phyloP scores from a whole-genome alignment of 495 filamentous ascomycete genomes.

The Recurvomyces mirabilis region DNA sequence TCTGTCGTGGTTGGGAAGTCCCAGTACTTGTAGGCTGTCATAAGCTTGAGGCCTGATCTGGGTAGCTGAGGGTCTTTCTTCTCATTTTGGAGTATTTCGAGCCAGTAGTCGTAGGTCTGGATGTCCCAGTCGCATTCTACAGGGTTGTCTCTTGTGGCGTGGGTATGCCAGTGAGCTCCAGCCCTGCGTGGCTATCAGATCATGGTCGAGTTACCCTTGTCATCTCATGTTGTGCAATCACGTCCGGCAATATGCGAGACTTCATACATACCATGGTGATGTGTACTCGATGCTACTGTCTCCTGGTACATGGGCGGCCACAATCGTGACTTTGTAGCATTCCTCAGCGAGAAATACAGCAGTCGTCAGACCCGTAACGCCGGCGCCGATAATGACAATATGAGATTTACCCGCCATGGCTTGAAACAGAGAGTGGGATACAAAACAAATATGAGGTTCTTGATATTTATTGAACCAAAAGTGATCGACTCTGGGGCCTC shows the following conservation, averaged over 20 bases:
- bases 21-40: conserved; percentile 17
- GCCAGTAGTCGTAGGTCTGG: conserved; percentile 31
- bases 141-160: conserved; percentile 22
- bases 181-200: conserved; percentile 32
- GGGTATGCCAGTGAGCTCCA: conserved; percentile 34
- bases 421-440: too few species aligned
- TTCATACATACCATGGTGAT: conserved; percentile 28
- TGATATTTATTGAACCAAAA: too few species aligned
- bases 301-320: conserved; percentile 35
- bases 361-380: conserved; percentile 40
- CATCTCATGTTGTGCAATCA: too few species aligned
- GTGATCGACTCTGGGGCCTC: too few species aligned
- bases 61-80: conserved; percentile 6
- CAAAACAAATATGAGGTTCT: too few species aligned
- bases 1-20: conserved; percentile 6
- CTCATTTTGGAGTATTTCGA: conserved; percentile 18
- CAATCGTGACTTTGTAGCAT: conserved; percentile 34
- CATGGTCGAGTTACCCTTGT: too few species aligned
- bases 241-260: too few species aligned
- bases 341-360: conserved; percentile 34
- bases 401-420: too few species aligned
- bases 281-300: conserved; percentile 32
- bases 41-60: conserved; percentile 11
- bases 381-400: conserved; percentile 27
- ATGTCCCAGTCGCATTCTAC: conserved; percentile 30